These are phyloP conservation scores for Larix kaempferi DNA, from an alignment of 75 land plant species.

Conservation along the genomic window DNA sequence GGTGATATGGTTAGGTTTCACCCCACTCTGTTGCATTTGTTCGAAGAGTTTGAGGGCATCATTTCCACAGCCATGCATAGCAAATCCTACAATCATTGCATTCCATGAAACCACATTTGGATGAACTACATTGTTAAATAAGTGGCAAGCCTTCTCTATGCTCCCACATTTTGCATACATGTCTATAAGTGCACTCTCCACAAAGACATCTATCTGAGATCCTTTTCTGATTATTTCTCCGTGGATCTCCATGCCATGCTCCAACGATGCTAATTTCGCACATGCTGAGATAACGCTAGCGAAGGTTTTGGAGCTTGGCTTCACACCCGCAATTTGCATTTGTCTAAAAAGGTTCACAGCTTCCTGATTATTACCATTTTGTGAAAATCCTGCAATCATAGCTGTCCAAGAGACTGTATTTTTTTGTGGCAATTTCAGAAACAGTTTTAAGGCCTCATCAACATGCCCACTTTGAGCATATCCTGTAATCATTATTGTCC, in stretches of 20 bases:
- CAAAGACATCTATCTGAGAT: slow-evolving; percentile 1
- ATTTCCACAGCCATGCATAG: slow-evolving; percentile 17
- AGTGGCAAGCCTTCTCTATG: not conserved
- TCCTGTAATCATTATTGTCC: slow-evolving; percentile 12
- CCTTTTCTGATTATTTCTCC: slow-evolving; percentile 12
- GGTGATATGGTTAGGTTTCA: slow-evolving; percentile 15
- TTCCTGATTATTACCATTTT: not conserved
- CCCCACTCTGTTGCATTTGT: slow-evolving; percentile 14
- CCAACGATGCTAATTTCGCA: slow-evolving; percentile 6
- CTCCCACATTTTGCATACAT: slow-evolving; percentile 14
- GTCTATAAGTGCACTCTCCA: slow-evolving; percentile 10
- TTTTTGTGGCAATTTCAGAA: slow-evolving; percentile 3
- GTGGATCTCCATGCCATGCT: slow-evolving; percentile 19
- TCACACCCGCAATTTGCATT: slow-evolving; percentile 11
- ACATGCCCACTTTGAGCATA: not conserved
- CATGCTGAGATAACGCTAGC: slow-evolving; percentile 12
- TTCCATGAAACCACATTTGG: slow-evolving; percentile 7
- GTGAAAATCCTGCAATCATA: slow-evolving; percentile 15
- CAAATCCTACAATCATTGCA: slow-evolving; percentile 19
- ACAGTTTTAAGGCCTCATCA: slow-evolving; percentile 3
- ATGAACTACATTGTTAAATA: slow-evolving; percentile 9
- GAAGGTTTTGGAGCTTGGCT: slow-evolving; percentile 13
- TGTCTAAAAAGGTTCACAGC: slow-evolving; percentile 12
- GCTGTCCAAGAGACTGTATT: slow-evolving; percentile 14
- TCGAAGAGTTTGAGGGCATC: slow-evolving; percentile 17